phyloP scores from a whole-genome alignment of 2,329 filamentous ascomycete species.

The Pseudohalonectria lignicola region DNA sequence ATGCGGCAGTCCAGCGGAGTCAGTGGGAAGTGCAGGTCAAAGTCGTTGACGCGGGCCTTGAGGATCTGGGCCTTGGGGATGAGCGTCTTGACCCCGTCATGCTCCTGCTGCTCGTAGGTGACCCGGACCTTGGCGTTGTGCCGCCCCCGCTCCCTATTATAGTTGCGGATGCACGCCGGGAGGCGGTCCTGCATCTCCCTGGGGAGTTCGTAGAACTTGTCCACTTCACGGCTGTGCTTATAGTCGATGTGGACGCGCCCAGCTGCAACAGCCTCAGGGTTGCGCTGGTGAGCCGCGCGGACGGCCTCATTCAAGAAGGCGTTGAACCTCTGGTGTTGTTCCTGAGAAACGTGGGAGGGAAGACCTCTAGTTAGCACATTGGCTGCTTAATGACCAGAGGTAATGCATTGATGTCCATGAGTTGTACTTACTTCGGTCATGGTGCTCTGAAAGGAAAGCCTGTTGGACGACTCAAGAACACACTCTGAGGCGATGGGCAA shows the following conservation, averaged over 20 bases:
- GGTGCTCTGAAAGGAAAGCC: slow-evolving; percentile 67
- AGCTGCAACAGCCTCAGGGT: slow-evolving; percentile 29
- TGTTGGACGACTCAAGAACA: slow-evolving; percentile 49
- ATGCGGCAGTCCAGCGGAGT: slow-evolving; percentile 81
- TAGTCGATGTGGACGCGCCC: slow-evolving; percentile 57
- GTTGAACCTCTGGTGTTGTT: slow-evolving; percentile 75
- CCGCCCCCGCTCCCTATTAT: slow-evolving; percentile 24
- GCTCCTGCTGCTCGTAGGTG: slow-evolving; percentile 64
- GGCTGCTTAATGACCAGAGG: no score
- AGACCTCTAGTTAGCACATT: no score
- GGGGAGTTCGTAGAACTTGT: slow-evolving; percentile 73
- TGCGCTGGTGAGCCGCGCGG: slow-evolving; percentile 43
- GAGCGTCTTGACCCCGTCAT: slow-evolving; percentile 22
- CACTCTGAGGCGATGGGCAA: slow-evolving; percentile 61
- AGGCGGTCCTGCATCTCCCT: slow-evolving; percentile 45
- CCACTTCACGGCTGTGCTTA: slow-evolving; percentile 74
- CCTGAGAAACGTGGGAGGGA: slow-evolving; percentile 34
- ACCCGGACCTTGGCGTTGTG: slow-evolving; percentile 57
- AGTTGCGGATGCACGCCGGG: slow-evolving; percentile 51
- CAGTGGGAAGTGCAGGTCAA: slow-evolving; percentile 75
- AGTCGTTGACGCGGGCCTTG: slow-evolving; percentile 77
- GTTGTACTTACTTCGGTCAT: slow-evolving; percentile 80
- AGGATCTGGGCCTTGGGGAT: slow-evolving; percentile 59
- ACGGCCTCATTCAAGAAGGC: slow-evolving; percentile 68
- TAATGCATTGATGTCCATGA: no score